Percentiles rank a stretch among this genome's conserved stretches.
Conservation (phyloP, 306 rosid genomes). For the Sindora glabra region DNA sequence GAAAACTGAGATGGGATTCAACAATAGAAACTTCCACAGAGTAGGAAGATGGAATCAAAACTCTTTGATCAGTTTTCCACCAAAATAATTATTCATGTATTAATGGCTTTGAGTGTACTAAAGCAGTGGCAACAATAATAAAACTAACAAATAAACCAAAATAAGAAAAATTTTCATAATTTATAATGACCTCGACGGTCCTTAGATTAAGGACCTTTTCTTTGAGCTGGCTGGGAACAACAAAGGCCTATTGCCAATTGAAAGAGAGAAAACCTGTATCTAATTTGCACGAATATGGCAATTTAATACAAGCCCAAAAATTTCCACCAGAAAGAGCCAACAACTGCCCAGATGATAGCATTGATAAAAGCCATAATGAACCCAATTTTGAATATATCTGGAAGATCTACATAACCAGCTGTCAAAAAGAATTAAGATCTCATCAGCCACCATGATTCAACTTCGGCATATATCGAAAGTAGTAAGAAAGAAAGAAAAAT, state of each 20-base stretch:
- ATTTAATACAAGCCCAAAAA: constrained; percentile 74
- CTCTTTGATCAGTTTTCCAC: constrained; percentile 1
- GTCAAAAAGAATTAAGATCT: constrained; percentile 28
- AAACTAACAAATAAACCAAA: constrained; percentile 17
- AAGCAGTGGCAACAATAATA: not conserved
- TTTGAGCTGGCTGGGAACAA: constrained; percentile 30
- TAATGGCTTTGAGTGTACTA: constrained; percentile 12
- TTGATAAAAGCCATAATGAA: constrained; percentile 68
- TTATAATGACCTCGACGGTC: constrained; percentile 32
- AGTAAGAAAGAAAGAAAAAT: not conserved
- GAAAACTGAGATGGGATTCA: not conserved
- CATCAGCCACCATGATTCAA: constrained; percentile 19
- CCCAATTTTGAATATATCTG: constrained; percentile 69
- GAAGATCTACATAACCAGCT: constrained; percentile 90
- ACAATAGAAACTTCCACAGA: not conserved
- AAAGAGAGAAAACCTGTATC: constrained; percentile 18
- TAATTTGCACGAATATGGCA: constrained; percentile 32
- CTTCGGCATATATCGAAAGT: not conserved
- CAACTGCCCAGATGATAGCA: constrained; percentile 65
- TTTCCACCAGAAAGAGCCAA: constrained; percentile 90
- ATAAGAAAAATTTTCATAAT: constrained; percentile 10
- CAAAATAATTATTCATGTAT: constrained; percentile 3
- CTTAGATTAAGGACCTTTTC: constrained; percentile 24
- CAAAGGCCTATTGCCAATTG: constrained; percentile 3
- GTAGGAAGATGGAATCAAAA: not conserved